These are phyloP conservation scores for Prasinococcaceae sp. DNA, from an alignment of 139 green algal genomes.

Conservation along the genomic window DNA sequence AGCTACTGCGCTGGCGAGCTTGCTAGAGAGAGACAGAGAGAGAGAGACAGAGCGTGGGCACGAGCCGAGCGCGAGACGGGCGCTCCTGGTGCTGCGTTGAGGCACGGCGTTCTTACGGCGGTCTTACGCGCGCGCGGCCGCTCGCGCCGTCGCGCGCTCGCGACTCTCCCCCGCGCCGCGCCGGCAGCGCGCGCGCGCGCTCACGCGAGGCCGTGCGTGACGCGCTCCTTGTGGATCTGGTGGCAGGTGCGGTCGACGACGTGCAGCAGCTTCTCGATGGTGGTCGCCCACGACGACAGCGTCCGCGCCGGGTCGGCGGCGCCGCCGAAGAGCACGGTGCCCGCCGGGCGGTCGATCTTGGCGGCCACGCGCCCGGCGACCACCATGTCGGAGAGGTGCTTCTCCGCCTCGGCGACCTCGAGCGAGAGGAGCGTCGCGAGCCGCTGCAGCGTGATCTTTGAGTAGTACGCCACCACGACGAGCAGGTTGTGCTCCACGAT, in stretches of 20 bases:
- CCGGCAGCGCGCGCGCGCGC: too few relatives aligned
- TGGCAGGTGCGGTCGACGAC: conserved; percentile 82
- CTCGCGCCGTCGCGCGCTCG: too few relatives aligned
- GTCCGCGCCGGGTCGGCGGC: conserved; percentile 34
- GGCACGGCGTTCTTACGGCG: too few relatives aligned
- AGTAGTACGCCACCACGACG: conserved; percentile 75
- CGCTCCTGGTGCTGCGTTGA: too few relatives aligned
- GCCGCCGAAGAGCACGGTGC: conserved; percentile 58
- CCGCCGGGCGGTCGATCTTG: conserved; percentile 82
- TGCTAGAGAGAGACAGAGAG: too few relatives aligned
- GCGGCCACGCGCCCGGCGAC: conserved; percentile 55
- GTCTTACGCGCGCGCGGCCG: too few relatives aligned
- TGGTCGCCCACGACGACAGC: conserved; percentile 65
- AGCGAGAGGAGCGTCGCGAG: conserved; percentile 70
- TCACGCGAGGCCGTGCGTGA: conserved; percentile 51
- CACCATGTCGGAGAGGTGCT: conserved; percentile 79
- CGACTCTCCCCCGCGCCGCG: too few relatives aligned
- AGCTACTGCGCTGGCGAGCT: too few relatives aligned
- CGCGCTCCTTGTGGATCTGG: conserved; percentile 81
- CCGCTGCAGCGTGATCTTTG: conserved; percentile 46
- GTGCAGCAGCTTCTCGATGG: conserved; percentile 63
- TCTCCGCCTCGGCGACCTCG: conserved; percentile 61
- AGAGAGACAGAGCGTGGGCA: too few relatives aligned
- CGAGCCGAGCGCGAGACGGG: too few relatives aligned
- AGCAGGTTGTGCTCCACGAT: conserved; percentile 77